Evolutionary conservation across 352 stramenopile species (phyloP), one percentile per base, ranked within the genome.

Genomic region (Peronosclerospora sorghi): DNA sequence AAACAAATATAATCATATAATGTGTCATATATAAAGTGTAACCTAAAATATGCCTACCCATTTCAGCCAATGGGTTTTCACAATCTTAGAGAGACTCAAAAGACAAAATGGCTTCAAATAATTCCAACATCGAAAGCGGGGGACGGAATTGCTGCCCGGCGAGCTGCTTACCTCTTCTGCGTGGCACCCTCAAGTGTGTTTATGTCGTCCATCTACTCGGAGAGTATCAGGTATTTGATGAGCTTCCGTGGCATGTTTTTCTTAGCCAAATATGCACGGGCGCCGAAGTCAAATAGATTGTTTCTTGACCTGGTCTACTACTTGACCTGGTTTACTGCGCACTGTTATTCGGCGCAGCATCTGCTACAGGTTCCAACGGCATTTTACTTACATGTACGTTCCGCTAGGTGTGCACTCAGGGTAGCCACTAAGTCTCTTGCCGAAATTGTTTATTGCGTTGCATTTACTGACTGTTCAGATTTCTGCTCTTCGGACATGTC

Each of bases 141-240:
- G 27, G 58, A 83, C 39, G 74, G 86, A 21, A 39, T 34, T 2
- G 59, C 78, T 17, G 69, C 75, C 0, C 54, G 68, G 13, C 64
- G 72, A 39, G 72, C 73, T 4, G 74, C 74, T 29, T 82, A 78
- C 50, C 62, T 92, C 42, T 92, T 92, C 38, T 82, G 65, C 54
- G 48, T 92, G 23, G 48, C 67, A 6, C 79, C 79, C 0, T 87
- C 79, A 14, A 78, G 70, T 41, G 80, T 89, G 53, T 92, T 92
- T 51, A 86, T 92, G 73, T 73, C 73, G 1, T 67, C 76, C 0
- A 13, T 84, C 19, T 92, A 92, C 61, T 83, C 70, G 8, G 79
- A 92, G 56, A 92, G 79, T 46, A 53, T 88, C 35, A 86, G 87
- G 62, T 87, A 69, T 53, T 42, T 82, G 13, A 42, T 86, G 41